A percentile compares a stretch with the other conserved stretches of the same genome.
Evolutionary conservation across 176 grass and related monocot genomes (phyloP).

Genomic region (Eragrostis nindensis): DNA sequence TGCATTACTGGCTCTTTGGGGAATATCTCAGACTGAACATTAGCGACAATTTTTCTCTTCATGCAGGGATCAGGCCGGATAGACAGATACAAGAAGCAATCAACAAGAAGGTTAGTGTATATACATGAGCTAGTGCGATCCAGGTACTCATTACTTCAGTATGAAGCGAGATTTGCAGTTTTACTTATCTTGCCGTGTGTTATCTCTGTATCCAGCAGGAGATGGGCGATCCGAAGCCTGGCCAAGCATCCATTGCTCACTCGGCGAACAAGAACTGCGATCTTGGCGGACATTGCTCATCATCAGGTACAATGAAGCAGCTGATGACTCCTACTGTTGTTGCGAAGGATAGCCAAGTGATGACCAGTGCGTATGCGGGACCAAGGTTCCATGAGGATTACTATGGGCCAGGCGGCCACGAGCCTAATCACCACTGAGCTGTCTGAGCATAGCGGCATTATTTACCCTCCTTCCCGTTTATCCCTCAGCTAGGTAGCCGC

Average conservation of each 20-base stretch:
- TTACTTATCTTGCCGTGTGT: slow-evolving; percentile 1
- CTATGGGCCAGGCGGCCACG: slow-evolving; percentile 47
- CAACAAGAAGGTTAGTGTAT: slow-evolving; percentile 45
- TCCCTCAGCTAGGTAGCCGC: background rate
- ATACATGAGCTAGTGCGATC: background rate
- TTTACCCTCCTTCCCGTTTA: background rate
- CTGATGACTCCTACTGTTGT: slow-evolving; percentile 27
- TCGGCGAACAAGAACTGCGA: slow-evolving; percentile 32
- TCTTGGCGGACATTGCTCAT: slow-evolving; percentile 39
- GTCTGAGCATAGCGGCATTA: too few species aligned
- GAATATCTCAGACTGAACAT: background rate
- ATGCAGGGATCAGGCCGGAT: slow-evolving; percentile 71
- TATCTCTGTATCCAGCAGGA: slow-evolving; percentile 5
- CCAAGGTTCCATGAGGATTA: slow-evolving; percentile 78
- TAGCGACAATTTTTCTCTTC: background rate
- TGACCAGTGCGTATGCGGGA: slow-evolving; percentile 30
- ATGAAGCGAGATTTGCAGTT: background rate
- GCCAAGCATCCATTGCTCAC: background rate
- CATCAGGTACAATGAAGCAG: slow-evolving; percentile 57
- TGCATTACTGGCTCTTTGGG: background rate
- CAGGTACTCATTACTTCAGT: too few species aligned
- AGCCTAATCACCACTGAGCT: slow-evolving; percentile 67
- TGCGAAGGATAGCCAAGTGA: slow-evolving; percentile 45
- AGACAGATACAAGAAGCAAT: slow-evolving; percentile 35
- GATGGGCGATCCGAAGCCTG: slow-evolving; percentile 10